A percentile compares a stretch with the other conserved stretches of the same genome.
Evolutionary conservation across 768 basidiomycete genomes (phyloP).

Genomic region (Naematelia aurantialba): DNA sequence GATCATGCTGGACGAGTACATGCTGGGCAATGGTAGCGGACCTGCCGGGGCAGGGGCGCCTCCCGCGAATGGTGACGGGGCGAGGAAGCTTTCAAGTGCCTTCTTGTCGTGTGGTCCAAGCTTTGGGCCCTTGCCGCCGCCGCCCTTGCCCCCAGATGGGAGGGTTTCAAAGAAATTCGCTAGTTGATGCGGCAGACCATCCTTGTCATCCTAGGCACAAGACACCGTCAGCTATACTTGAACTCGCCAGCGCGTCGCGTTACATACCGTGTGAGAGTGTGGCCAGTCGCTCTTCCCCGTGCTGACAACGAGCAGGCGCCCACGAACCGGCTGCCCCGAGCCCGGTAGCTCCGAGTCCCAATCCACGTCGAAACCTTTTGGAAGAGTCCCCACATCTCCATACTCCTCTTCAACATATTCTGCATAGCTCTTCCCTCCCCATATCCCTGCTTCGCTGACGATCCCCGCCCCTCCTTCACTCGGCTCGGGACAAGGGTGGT

Average conservation of each 20-base stretch:
- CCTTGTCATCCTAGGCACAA: constrained; percentile 55
- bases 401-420: constrained; percentile 38
- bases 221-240: background rate
- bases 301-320: constrained; percentile 81
- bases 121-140: constrained; percentile 7
- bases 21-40: constrained; percentile 56
- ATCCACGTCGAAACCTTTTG: constrained; percentile 70
- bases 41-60: constrained; percentile 59
- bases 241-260: background rate
- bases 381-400: constrained; percentile 56
- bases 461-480: constrained; percentile 36
- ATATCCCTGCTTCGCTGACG: constrained; percentile 30
- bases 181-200: constrained; percentile 65
- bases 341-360: constrained; percentile 79
- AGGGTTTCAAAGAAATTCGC: constrained; percentile 45
- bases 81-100: constrained; percentile 3
- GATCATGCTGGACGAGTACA: constrained; percentile 79
- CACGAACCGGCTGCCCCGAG: constrained; percentile 73
- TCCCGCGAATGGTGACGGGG: constrained; percentile 7
- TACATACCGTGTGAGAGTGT: constrained; percentile 61
- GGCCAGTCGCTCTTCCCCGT: constrained; percentile 89
- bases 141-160: constrained; percentile 16
- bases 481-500: constrained; percentile 68
- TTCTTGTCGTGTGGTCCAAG: constrained; percentile 4
- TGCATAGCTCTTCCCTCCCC: constrained; percentile 47